Evolutionary conservation across 306 rosid genomes (phyloP).

Genomic region (Malus sylvestris): DNA sequence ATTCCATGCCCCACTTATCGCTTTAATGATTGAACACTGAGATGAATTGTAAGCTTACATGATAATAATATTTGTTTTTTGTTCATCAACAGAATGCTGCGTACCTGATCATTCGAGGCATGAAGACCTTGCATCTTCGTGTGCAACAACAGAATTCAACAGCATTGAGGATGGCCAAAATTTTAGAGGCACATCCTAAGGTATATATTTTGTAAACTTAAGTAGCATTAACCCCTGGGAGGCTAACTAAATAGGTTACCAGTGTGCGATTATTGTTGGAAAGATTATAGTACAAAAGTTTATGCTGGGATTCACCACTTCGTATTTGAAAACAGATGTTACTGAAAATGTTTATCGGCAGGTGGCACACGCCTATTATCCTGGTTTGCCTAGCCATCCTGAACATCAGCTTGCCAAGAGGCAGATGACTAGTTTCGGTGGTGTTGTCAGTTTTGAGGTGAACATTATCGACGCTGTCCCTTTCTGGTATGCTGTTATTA

Average conservation of each 20-base stretch:
- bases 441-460: constrained; percentile 95
- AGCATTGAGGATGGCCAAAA: constrained; percentile 65
- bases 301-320: constrained; percentile 2
- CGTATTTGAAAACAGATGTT: constrained; percentile 9
- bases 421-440: constrained; percentile 97
- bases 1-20: not conserved
- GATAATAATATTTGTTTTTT: not conserved
- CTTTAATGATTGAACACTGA: not conserved
- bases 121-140: constrained; percentile 97
- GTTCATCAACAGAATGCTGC: constrained; percentile 77
- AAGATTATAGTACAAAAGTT: not conserved
- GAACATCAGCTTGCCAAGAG: constrained; percentile 81
- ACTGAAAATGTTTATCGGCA: constrained; percentile 29
- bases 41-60: not conserved
- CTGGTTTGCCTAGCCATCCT: constrained; percentile 88
- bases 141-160: constrained; percentile 87
- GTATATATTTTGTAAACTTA: constrained; percentile 22
- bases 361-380: constrained; percentile 86
- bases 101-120: constrained; percentile 86
- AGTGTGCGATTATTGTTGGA: not conserved
- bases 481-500: not conserved
- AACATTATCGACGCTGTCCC: not conserved
- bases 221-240: not conserved
- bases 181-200: constrained; percentile 99
- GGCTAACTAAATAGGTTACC: not conserved